Percentiles rank a stretch among this genome's conserved stretches.
These are phyloP conservation scores for Paecilomyces sp. DNA, from an alignment of 2,329 filamentous ascomycete species.

Conservation along the genomic window DNA sequence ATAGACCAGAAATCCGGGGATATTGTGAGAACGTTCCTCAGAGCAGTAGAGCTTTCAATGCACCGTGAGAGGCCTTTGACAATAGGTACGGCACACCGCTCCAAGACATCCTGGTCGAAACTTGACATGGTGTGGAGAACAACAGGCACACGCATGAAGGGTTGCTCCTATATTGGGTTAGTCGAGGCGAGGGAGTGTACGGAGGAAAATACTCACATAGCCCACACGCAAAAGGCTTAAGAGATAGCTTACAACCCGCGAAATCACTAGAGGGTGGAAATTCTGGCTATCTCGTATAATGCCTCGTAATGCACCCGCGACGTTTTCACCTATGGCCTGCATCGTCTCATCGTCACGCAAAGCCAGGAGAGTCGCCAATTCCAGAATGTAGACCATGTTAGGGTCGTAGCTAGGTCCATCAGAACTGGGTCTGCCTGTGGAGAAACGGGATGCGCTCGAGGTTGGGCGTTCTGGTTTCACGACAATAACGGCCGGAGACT, in stretches of 20 bases:
- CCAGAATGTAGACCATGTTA: conserved; percentile 79
- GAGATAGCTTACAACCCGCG: conserved; percentile 79
- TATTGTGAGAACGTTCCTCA: conserved; percentile 88
- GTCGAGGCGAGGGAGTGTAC: conserved; percentile 14
- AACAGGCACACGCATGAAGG: conserved; percentile 86
- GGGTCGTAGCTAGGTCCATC: conserved; percentile 71
- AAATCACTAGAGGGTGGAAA: conserved; percentile 76
- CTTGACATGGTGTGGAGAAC: conserved; percentile 86
- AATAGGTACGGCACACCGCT: conserved; percentile 67
- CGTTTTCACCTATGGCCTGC: conserved; percentile 64
- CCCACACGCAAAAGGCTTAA: conserved; percentile 73
- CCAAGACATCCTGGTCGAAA: conserved; percentile 69
- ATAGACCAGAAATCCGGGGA: conserved; percentile 98
- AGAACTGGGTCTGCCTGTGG: conserved; percentile 50
- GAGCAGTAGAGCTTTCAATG: conserved; percentile 66
- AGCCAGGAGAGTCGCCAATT: conserved; percentile 77
- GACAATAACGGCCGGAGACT: conserved; percentile 73
- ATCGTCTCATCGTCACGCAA: conserved; percentile 69
- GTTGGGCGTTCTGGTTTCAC: conserved; percentile 79
- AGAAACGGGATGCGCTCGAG: conserved; percentile 49
- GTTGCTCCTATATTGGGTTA: conserved; percentile 57
- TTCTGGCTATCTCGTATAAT: conserved; percentile 72
- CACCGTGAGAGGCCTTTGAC: conserved; percentile 74
- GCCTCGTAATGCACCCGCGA: conserved; percentile 73
- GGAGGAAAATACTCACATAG: conserved; percentile 50